phyloP scores from a whole-genome alignment of 495 filamentous ascomycete genomes.

The Tuber aestivum region DNA sequence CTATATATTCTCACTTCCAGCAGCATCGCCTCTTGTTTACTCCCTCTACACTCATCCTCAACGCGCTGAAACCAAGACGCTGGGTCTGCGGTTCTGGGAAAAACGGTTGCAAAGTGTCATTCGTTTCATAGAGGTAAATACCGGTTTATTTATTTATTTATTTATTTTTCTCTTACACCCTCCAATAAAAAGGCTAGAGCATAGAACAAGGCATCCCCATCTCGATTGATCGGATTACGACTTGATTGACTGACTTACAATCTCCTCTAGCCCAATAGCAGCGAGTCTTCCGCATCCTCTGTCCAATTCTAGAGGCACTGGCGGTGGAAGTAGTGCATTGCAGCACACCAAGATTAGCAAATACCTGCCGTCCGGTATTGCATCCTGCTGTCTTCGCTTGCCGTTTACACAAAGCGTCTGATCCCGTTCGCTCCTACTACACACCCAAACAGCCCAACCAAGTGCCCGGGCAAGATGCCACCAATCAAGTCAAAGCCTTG shows the following conservation, averaged over 20 bases:
- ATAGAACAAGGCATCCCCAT: not conserved
- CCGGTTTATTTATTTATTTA: not conserved
- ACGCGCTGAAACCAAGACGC: not conserved
- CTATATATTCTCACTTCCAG: conserved; percentile 2
- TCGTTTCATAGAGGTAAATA: not conserved
- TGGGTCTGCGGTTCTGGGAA: not conserved
- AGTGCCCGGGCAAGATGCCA: conserved; percentile 22
- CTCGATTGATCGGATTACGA: not conserved
- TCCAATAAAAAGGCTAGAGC: not conserved
- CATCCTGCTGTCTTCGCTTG: not conserved
- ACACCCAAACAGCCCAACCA: not conserved
- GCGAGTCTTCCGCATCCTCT: not conserved
- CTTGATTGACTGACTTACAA: not conserved
- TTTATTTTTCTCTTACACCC: not conserved
- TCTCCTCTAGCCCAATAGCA: not conserved
- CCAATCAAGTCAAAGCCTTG: not conserved
- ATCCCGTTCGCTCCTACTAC: not conserved
- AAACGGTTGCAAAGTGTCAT: not conserved
- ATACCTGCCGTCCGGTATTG: not conserved
- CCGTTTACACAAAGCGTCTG: not conserved
- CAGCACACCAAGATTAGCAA: not conserved
- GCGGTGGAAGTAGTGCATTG: not conserved
- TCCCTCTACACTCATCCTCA: not conserved
- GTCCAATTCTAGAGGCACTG: not conserved
- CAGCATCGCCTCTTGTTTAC: not conserved